Evolutionary conservation across 108 stramenopile species (phyloP), one percentile per base, ranked within the genome.

Genomic region (Conticribra weissflogii): DNA sequence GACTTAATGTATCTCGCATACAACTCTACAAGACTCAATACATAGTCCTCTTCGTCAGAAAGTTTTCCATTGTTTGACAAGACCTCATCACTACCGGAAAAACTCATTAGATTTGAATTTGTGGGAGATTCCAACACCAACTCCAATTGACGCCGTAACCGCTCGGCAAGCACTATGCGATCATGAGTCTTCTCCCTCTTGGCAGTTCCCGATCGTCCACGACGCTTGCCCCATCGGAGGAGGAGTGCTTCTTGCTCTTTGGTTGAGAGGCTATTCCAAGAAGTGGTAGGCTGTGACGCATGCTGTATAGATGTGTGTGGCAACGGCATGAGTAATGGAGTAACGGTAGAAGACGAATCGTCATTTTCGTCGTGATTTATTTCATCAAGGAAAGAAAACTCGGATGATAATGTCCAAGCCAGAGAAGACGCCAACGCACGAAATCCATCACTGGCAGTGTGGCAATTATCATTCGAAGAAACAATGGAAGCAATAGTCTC

Each of bases 131-230:
- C 62, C 29, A 55, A 21, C 12, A 67, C 58, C 47, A 64, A 9
- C 63, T 82, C 74, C 46, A 90, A 21, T 56, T 90, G 78, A 14
- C 79, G 34, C 21, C 89, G 85, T 50, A 87, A 73, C 28, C 65
- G 79, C 66, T 90, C 89, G 0, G 89, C 85, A 16, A 84, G 72
- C 18, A 90, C 71, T 3, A 90, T 59, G 0, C 89, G 68, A 75
- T 90, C 89, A 16, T 82, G 83, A 0, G 86, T 90, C 52, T 78
- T 71, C 71, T 90, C 89, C 29, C 77, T 60, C 8, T 74, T 76
- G 1, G 63, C 17, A 3, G 60, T 63, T 2, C 77, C 65, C 12
- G 49, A 29, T 18, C 79, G 48, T 23, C 71, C 34, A 15, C 81
- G 84, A 8, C 75, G 23, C 29, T 83, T 73, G 62, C 81, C 68